Conservation (phyloP, 2,329 filamentous ascomycete species). For the Dothideomycetidae sp. region DNA sequence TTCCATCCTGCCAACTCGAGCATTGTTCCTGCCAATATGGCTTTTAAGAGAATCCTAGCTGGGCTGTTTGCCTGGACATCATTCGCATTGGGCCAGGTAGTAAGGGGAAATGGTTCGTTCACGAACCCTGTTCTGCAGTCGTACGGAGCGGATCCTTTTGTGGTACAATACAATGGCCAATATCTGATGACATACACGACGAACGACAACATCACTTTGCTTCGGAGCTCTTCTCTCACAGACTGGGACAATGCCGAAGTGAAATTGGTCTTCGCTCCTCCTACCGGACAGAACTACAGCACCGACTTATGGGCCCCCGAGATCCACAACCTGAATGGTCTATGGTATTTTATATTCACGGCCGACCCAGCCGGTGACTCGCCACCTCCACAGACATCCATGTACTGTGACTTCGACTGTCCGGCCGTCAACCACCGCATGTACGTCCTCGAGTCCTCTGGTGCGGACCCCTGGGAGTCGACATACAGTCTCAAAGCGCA, state of each 20-base stretch:
- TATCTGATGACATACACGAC: slow-evolving; percentile 35
- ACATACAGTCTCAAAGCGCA: slow-evolving; percentile 32
- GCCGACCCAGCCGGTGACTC: slow-evolving; percentile 33
- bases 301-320: slow-evolving; percentile 39
- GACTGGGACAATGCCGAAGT: slow-evolving; percentile 32
- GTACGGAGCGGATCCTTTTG: slow-evolving; percentile 34
- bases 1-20: no score
- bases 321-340: slow-evolving; percentile 32
- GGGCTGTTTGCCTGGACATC: slow-evolving; percentile 1
- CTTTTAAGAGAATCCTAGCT: not conserved
- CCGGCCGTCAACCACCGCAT: slow-evolving; percentile 39
- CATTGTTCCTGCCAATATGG: slow-evolving; percentile 3
- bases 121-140: slow-evolving; percentile 31
- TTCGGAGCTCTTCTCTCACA: slow-evolving; percentile 28
- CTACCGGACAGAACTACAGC: slow-evolving; percentile 29
- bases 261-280: slow-evolving; percentile 30
- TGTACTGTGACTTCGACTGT: slow-evolving; percentile 35
- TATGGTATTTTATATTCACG: slow-evolving; percentile 41
- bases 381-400: slow-evolving; percentile 34
- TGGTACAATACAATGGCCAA: slow-evolving; percentile 27
- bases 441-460: slow-evolving; percentile 34
- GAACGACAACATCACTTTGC: slow-evolving; percentile 29
- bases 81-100: slow-evolving; percentile 3
- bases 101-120: slow-evolving; percentile 21
- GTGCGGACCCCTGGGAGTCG: slow-evolving; percentile 32